Base-by-base conservation (phyloP, 2,329 filamentous ascomycete species). In the Sporothrix variecibatus region DNA sequence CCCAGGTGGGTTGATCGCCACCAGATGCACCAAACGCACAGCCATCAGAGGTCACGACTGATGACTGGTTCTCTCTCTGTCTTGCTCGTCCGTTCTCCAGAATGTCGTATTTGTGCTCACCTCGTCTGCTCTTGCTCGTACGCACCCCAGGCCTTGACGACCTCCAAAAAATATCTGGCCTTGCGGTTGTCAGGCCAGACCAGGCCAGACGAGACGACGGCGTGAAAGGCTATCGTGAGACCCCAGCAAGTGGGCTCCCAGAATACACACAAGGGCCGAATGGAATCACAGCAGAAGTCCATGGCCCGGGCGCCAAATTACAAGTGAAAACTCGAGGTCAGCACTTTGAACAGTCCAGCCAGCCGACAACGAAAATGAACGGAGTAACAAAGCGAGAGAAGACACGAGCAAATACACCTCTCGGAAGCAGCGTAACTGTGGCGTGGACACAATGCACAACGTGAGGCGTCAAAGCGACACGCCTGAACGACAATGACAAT, bases 141-240 rank as follows among this genome's bases (percentile, higher is more conserved):
- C 58, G 43, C 12, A n/a, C 28, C 28, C 31, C 58, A 34, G 26
- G 28, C 28, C 28, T 8, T 34, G 26, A 62, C 28, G 15, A 28
- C 28, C 58, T 60, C 31, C 7, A 9, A 46, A 38, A 12, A 40
- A 26, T 56, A 11, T 23, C 67, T 49, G n/a, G 28, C 49, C 20
- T 53, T 6, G 40, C 51, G 51, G 49, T 43, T 58, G 49, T 71
- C 53, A 71, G 56, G 69, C 26, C 53, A 46, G 53, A n/a, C 31
- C 69, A 34, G 26, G 56, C 3, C 56, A 64, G 56, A 40, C 70
- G 70, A 72, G 70, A 64, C 58, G 70, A 38, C 56, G 56, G 56
- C 56, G 56, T 40, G 40, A n/a, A 64, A 43, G 15, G 40, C 56
- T 20, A 46, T 40, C 34, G 23, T 20, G 15, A 53, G 43, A 69